These are phyloP conservation scores for Eucalyptus victrix DNA, from an alignment of 345 rosid genomes.

Conservation along the genomic window DNA sequence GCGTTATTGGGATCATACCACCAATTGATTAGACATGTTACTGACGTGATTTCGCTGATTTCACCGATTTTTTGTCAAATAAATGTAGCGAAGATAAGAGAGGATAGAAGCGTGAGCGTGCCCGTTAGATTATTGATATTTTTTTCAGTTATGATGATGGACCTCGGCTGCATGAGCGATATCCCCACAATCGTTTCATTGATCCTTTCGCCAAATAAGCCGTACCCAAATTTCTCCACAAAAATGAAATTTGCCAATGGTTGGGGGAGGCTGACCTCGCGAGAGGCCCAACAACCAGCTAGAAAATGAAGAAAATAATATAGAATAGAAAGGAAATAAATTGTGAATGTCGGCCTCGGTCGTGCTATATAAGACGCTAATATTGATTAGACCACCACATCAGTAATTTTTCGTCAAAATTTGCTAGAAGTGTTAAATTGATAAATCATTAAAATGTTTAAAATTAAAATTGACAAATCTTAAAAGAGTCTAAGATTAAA, in stretches of 20 bases:
- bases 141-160: neutral
- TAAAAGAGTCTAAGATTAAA: neutral
- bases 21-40: neutral
- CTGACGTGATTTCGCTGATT: neutral
- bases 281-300: neutral
- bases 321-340: too few relatives aligned
- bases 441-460: too few relatives aligned
- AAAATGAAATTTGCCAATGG: too few relatives aligned
- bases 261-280: neutral
- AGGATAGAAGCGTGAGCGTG: neutral
- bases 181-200: neutral
- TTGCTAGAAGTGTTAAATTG: too few relatives aligned
- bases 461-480: neutral
- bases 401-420: neutral
- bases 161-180: neutral
- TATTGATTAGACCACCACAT: too few relatives aligned
- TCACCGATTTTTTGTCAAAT: neutral
- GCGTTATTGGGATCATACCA: neutral
- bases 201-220: neutral
- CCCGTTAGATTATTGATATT: too few relatives aligned
- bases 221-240: neutral
- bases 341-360: too few relatives aligned
- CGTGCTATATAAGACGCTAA: rapidly evolving
- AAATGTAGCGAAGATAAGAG: neutral
- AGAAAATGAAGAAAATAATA: too few relatives aligned